Evolutionary conservation across 2,329 filamentous ascomycete species (phyloP), one percentile per base, ranked within the genome.

Genomic region (Geosmithia morbida): DNA sequence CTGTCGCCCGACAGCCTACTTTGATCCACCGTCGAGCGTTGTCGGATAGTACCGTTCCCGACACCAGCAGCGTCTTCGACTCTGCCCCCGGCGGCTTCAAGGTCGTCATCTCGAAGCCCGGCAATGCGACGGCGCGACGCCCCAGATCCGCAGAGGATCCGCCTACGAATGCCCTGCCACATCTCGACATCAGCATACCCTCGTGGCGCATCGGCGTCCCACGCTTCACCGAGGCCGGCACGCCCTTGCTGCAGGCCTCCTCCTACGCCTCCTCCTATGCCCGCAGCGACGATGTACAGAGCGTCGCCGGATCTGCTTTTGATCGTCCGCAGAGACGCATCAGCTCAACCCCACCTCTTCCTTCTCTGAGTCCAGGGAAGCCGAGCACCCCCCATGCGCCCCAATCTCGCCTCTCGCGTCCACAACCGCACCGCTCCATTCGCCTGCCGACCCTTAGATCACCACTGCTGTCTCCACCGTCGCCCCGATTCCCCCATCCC

Each of bases 201-300:
- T 83, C 85, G 48, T 94, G 89, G 71, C 81, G 82, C 53, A 69
- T 96, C 49, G 89, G 88, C 13, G 85, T 83, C 1, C 87, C 87
- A 17, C 78, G 80, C 49, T 94, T 95, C 62, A 90, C 83, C 52
- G 67, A 77, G 47, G 75, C 76, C 54, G 87, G 87, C 11, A 88
- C 83, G 2, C 80, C 86, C 2, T 75, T 87, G 51, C 70, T 96
- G 52, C 81, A 85, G 51, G 85, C 81, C 53, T 94, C 89, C n/a
- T 81, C 83, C 16, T 86, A 87, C 61, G 77, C 81, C 3, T 84
- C 85, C 2, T 81, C 83, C 16, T 86, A 87, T 61, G 77, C 81
- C 3, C 84, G 85, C 2, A 82, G 79, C 6, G 85, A 90, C 47
- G 85, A 88, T 51, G 42, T 40, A 5, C 26, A 40, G 14, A 46